Percentiles rank a stretch among this genome's conserved stretches.
Conservation (phyloP, 2,329 filamentous ascomycete genomes). For the Peltaster fructicola region DNA sequence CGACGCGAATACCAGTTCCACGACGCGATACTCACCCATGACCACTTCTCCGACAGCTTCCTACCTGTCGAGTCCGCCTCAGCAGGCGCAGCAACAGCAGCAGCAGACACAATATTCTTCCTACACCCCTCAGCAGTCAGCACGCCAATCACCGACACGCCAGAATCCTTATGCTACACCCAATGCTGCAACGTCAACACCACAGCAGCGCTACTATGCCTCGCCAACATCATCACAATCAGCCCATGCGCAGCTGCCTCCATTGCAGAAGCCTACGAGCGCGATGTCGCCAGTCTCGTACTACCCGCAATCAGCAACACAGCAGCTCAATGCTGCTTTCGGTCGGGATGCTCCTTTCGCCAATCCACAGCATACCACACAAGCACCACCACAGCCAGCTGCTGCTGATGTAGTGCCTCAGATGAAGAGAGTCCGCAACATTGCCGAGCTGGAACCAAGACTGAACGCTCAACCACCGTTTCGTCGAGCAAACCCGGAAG, state of each 20-base stretch:
- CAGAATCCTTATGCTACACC: conserved; percentile 37
- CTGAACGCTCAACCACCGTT: conserved; percentile 80
- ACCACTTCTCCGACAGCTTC: conserved; percentile 70
- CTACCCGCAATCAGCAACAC: conserved; percentile 53
- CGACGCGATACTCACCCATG: conserved; percentile 92
- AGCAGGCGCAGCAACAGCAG: conserved; percentile 21
- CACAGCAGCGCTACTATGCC: conserved; percentile 39
- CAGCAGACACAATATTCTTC: conserved; percentile 13
- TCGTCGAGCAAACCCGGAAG: conserved; percentile 84
- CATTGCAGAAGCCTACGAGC: conserved; percentile 45
- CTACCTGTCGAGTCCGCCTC: conserved; percentile 40
- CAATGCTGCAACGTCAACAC: too few relatives aligned
- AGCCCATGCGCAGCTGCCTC: conserved; percentile 49
- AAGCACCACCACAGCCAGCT: conserved; percentile 16
- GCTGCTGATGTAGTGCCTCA: conserved; percentile 53
- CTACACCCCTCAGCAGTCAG: conserved; percentile 30
- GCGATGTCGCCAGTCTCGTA: conserved; percentile 37
- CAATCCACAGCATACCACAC: conserved; percentile 3
- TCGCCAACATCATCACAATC: conserved; percentile 29
- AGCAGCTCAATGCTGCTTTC: conserved; percentile 52
- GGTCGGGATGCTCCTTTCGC: conserved; percentile 34
- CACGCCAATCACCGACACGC: conserved; percentile 65
- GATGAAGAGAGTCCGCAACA: conserved; percentile 60
- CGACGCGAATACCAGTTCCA: conserved; percentile 57
- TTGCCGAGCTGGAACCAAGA: conserved; percentile 61